Evolutionary conservation across 176 grass and related monocot species (phyloP).

Genomic region (Oryza officinalis): DNA sequence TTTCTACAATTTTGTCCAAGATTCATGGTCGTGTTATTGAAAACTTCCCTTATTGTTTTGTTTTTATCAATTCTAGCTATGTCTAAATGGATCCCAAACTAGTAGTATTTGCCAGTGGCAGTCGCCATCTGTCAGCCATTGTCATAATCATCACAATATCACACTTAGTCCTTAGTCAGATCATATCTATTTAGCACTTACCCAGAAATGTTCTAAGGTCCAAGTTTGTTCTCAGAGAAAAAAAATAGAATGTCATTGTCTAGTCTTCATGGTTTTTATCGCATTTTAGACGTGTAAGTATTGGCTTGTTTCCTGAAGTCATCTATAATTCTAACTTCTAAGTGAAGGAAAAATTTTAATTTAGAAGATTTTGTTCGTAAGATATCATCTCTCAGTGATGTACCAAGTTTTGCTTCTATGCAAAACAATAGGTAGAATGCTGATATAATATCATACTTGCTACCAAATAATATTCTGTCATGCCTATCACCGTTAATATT

Average conservation of each 20-base stretch:
- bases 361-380: not conserved
- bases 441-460: not conserved
- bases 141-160: not conserved
- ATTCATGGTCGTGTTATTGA: not conserved
- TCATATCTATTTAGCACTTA: conserved; percentile 9
- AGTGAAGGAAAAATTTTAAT: conserved; percentile 39
- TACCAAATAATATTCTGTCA: not conserved
- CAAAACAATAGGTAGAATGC: conserved; percentile 2
- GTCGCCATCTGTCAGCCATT: not conserved
- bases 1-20: not conserved
- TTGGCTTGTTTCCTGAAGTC: conserved; percentile 43
- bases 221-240: conserved; percentile 11
- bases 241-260: conserved; percentile 27
- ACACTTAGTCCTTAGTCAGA: not conserved
- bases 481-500: not conserved
- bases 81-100: not conserved
- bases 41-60: not conserved
- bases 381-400: conserved; percentile 32
- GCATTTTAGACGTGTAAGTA: conserved; percentile 40
- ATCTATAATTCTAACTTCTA: conserved; percentile 43
- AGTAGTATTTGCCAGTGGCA: not conserved
- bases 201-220: not conserved
- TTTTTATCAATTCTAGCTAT: not conserved
- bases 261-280: conserved; percentile 27
- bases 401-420: conserved; percentile 20